phyloP scores from a whole-genome alignment of 1,139 yeast genomes.

The Arxiozyma slooffiae region DNA sequence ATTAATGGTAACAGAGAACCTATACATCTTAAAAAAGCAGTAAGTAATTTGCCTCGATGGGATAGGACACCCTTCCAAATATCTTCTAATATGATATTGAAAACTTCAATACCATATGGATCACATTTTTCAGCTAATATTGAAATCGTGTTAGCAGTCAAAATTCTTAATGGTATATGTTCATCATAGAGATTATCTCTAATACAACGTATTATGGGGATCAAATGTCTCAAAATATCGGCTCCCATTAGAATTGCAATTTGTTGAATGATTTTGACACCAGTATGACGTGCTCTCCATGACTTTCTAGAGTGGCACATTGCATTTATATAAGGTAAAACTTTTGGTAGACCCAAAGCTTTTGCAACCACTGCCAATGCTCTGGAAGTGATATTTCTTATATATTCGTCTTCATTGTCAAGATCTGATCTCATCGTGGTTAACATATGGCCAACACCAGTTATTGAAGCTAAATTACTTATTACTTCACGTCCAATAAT shows the following conservation, averaged over 20 bases:
- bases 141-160: conserved; percentile 63
- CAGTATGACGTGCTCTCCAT: conserved; percentile 86
- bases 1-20: conserved; percentile 79
- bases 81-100: conserved; percentile 54
- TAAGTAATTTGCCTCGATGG: conserved; percentile 70
- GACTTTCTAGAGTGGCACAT: conserved; percentile 70
- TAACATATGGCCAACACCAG: conserved; percentile 73
- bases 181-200: conserved; percentile 60
- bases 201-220: conserved; percentile 54
- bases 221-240: conserved; percentile 66
- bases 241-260: conserved; percentile 61
- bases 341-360: conserved; percentile 60
- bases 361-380: conserved; percentile 80
- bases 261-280: conserved; percentile 69
- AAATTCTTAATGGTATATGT: conserved; percentile 53
- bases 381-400: conserved; percentile 67
- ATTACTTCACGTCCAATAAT: conserved; percentile 74
- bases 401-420: conserved; percentile 73
- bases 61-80: conserved; percentile 70
- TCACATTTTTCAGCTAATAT: conserved; percentile 75
- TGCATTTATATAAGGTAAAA: conserved; percentile 75
- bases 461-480: conserved; percentile 65
- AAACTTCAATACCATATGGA: conserved; percentile 88
- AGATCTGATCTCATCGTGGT: conserved; percentile 72
- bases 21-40: conserved; percentile 67